phyloP scores from a whole-genome alignment of 2,329 filamentous ascomycete genomes.

The Pseudogymnoascus sp. region DNA sequence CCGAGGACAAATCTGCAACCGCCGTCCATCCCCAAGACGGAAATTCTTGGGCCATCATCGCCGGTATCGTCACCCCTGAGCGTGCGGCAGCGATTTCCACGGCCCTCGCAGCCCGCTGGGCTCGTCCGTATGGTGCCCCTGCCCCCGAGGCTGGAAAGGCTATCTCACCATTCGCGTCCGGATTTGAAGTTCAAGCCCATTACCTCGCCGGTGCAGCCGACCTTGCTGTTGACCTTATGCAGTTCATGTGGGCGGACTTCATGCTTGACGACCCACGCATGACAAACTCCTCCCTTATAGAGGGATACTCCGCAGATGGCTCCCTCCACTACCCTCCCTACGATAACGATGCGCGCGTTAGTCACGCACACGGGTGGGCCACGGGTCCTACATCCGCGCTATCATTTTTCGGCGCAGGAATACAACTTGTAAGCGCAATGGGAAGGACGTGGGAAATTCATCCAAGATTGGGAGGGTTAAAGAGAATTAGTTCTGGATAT shows the following conservation, averaged over 20 bases:
- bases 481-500: conserved; percentile 33
- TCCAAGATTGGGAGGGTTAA: conserved; percentile 28
- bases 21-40: conserved; percentile 53
- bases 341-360: conserved; percentile 25
- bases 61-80: conserved; percentile 34
- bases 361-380: conserved; percentile 34
- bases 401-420: conserved; percentile 26
- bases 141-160: conserved; percentile 40
- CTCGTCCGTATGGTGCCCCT: conserved; percentile 32
- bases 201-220: conserved; percentile 34
- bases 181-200: conserved; percentile 41
- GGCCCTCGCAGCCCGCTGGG: conserved; percentile 20
- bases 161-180: conserved; percentile 41
- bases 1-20: conserved; percentile 32
- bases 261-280: conserved; percentile 40
- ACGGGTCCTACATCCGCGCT: conserved; percentile 31
- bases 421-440: conserved; percentile 23
- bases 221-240: conserved; percentile 37
- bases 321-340: conserved; percentile 31
- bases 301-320: conserved; percentile 36
- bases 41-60: conserved; percentile 46
- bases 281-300: conserved; percentile 37
- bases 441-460: conserved; percentile 25
- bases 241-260: conserved; percentile 43
- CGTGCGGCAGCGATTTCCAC: conserved; percentile 34